phyloP scores from a whole-genome alignment of 306 rosid species.

The Spatholobus suberectus region DNA sequence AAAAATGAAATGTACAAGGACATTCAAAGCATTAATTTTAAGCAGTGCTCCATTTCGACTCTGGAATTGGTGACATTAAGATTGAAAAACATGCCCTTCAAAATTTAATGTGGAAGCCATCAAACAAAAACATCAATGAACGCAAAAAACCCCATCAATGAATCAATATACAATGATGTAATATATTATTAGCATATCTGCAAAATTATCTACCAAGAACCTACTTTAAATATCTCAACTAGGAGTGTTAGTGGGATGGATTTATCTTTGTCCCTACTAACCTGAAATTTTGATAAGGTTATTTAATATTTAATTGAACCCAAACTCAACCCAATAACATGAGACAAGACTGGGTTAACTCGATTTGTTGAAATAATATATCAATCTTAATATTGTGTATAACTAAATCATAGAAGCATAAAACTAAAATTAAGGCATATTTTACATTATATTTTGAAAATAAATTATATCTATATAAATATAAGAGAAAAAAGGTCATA shows the following conservation, averaged over 20 bases:
- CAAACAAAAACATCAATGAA: neutral
- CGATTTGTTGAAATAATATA: too few relatives aligned
- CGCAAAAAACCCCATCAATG: neutral
- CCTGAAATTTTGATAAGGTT: too few relatives aligned
- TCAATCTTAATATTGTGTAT: too few relatives aligned
- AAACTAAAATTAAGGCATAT: too few relatives aligned
- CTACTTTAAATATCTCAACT: neutral
- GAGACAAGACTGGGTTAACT: too few relatives aligned
- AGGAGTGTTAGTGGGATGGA: too few relatives aligned
- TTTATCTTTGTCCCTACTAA: too few relatives aligned
- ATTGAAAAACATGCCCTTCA: neutral
- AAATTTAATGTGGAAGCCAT: neutral
- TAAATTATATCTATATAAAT: too few relatives aligned
- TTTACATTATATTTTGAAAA: too few relatives aligned
- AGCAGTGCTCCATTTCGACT: neutral
- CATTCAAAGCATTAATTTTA: neutral
- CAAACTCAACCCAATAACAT: neutral
- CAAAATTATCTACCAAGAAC: neutral
- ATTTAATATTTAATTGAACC: too few relatives aligned
- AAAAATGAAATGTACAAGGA: conserved; percentile 8
- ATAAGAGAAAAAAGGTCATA: too few relatives aligned
- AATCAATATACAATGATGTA: conserved; percentile 5
- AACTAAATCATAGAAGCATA: too few relatives aligned
- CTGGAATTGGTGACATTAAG: neutral
- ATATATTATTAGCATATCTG: neutral